A percentile compares a stretch with the other conserved stretches of the same genome.
Conservation (phyloP, 257 asterid species). For the Lantana camara region DNA sequence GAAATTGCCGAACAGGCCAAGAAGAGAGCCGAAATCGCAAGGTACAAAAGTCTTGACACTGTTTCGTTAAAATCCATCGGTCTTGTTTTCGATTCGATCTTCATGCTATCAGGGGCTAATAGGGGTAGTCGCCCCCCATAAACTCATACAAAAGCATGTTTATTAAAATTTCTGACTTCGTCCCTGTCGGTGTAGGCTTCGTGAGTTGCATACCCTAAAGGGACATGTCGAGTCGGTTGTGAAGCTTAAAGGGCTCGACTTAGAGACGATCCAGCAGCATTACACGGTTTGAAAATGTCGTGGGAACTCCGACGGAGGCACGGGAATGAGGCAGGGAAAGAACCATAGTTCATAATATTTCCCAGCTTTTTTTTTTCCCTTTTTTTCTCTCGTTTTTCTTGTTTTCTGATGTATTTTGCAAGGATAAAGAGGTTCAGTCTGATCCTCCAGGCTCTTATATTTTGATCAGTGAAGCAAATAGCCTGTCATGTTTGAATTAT, state of each 20-base stretch:
- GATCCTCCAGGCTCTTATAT: neutral
- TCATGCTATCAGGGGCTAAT: neutral
- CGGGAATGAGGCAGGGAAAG: conserved; percentile 5
- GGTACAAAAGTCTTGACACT: conserved; percentile 39
- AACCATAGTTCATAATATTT: neutral
- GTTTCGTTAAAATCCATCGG: neutral
- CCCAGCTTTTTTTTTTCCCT: neutral
- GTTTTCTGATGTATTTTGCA: neutral
- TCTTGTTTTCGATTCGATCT: neutral
- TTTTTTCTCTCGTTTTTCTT: neutral
- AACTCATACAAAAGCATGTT: too few species aligned
- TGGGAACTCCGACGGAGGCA: neutral
- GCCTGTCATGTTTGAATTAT: too few species aligned
- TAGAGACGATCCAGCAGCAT: conserved; percentile 44
- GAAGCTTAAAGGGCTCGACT: conserved; percentile 46
- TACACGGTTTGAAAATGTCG: conserved; percentile 38
- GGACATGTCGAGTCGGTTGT: conserved; percentile 50
- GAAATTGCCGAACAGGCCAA: conserved; percentile 96
- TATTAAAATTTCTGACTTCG: too few species aligned
- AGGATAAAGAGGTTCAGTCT: neutral
- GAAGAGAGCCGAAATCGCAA: conserved; percentile 88
- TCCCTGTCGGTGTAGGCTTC: conserved; percentile 33
- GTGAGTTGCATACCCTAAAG: conserved; percentile 51
- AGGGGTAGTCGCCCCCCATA: too few species aligned
- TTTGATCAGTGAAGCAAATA: too few species aligned